A percentile compares a stretch with the other conserved stretches of the same genome.
Conservation (phyloP, 805 yeast species). For the Debaryomyces maramus region DNA sequence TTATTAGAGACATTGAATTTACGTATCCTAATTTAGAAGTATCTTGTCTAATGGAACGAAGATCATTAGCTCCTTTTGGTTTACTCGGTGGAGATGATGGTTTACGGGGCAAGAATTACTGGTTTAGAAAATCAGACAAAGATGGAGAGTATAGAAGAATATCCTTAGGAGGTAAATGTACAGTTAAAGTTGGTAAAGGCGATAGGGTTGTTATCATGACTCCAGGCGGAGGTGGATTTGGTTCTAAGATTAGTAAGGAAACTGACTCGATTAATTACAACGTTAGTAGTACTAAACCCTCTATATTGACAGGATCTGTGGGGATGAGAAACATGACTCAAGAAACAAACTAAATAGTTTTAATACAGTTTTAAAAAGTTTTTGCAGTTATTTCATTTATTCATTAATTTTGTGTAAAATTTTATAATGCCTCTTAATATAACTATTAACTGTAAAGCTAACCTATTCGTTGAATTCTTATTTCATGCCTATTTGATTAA, state of each 20-base stretch:
- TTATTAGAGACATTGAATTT: conserved; percentile 75
- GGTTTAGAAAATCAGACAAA: conserved; percentile 18
- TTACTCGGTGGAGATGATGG: conserved; percentile 75
- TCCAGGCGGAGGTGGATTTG: conserved; percentile 12
- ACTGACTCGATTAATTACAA: conserved; percentile 16
- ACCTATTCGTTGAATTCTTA: no score
- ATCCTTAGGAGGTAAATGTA: conserved; percentile 10
- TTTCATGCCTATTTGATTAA: no score
- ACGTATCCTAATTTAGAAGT: conserved; percentile 40
- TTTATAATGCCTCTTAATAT: no score
- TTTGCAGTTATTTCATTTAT: neutral
- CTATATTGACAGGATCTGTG: conserved; percentile 36
- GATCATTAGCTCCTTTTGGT: conserved; percentile 80
- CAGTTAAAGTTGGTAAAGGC: conserved; percentile 9
- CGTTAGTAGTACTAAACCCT: conserved; percentile 22
- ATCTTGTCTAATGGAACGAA: conserved; percentile 76
- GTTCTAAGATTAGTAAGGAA: neutral
- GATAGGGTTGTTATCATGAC: conserved; percentile 10
- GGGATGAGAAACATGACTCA: conserved; percentile 34
- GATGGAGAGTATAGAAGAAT: conserved; percentile 2
- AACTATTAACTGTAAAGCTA: no score
- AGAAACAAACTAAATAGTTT: conserved; percentile 31
- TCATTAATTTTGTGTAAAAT: no score
- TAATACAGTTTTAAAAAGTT: neutral
- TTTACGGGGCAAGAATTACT: conserved; percentile 49